A percentile compares a stretch with the other conserved stretches of the same genome.
These are phyloP conservation scores for Lantana camara DNA, from an alignment of 257 asterid species.

Conservation along the genomic window DNA sequence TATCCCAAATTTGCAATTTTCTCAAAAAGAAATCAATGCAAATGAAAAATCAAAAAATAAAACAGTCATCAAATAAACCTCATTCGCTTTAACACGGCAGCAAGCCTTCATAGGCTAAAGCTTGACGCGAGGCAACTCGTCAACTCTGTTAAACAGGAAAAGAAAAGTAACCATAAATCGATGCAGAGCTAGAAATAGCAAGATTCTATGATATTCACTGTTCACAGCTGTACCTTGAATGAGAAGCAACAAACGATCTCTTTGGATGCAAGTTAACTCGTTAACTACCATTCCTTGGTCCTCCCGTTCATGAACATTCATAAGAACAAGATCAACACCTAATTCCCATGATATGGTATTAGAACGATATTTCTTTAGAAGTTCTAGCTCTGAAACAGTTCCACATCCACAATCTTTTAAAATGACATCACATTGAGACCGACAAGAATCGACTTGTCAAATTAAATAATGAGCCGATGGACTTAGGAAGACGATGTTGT, in stretches of 20 bases:
- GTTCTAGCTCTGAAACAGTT: slow-evolving; percentile 70
- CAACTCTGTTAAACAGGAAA: slow-evolving; percentile 47
- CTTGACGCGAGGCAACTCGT: slow-evolving; percentile 69
- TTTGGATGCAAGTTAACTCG: slow-evolving; percentile 66
- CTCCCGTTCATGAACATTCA: slow-evolving; percentile 53
- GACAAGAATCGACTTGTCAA: slow-evolving; percentile 62
- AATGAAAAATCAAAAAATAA: slow-evolving; percentile 14
- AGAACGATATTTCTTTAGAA: slow-evolving; percentile 55
- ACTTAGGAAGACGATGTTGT: slow-evolving; percentile 72
- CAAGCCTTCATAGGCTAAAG: slow-evolving; percentile 72
- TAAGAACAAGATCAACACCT: slow-evolving; percentile 56
- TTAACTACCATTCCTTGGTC: slow-evolving; percentile 72
- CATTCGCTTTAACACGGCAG: slow-evolving; percentile 77
- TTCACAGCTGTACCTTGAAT: slow-evolving; percentile 56
- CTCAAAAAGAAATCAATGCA: slow-evolving; percentile 9
- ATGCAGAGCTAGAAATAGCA: slow-evolving; percentile 11
- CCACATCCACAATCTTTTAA: slow-evolving; percentile 61
- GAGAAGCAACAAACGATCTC: slow-evolving; percentile 65
- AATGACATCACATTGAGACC: slow-evolving; percentile 65
- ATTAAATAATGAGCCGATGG: slow-evolving; percentile 53
- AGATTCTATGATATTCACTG: background rate
- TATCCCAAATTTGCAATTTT: too few relatives aligned
- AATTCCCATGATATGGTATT: slow-evolving; percentile 79
- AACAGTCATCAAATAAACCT: slow-evolving; percentile 72
- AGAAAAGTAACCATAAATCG: slow-evolving; percentile 17